These are phyloP conservation scores for Dictyostelium firmibasis DNA, from an alignment of 78 protist species.

Conservation along the genomic window DNA sequence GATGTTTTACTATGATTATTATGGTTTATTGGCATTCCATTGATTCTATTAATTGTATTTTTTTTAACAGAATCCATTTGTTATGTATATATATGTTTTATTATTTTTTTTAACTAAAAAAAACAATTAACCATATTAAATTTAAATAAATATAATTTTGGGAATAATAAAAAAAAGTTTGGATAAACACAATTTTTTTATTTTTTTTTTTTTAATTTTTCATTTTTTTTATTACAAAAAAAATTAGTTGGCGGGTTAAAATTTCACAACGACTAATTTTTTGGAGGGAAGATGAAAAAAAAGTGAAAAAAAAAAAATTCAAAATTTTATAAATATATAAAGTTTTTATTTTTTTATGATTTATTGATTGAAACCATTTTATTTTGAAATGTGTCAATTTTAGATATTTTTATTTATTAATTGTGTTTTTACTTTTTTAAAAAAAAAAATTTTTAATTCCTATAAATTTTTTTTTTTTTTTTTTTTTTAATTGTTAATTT, in stretches of 20 bases:
- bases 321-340: no score
- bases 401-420: no score
- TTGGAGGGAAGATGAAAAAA: background rate
- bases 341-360: no score
- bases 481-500: no score
- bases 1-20: background rate
- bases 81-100: background rate
- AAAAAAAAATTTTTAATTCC: no score
- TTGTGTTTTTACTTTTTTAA: no score
- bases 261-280: background rate
- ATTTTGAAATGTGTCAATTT: no score
- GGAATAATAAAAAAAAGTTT: background rate
- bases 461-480: no score
- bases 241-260: background rate
- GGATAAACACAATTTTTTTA: background rate
- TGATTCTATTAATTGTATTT: background rate
- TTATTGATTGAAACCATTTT: no score
- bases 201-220: background rate
- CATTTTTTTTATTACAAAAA: background rate
- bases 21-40: background rate
- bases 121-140: background rate
- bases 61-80: background rate
- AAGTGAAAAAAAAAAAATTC: no score
- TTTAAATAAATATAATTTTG: background rate
- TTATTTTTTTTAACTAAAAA: background rate